Percentiles rank a stretch among this genome's conserved stretches.
These are phyloP conservation scores for Acacia confusa DNA, from an alignment of 306 rosid genomes.

Conservation along the genomic window DNA sequence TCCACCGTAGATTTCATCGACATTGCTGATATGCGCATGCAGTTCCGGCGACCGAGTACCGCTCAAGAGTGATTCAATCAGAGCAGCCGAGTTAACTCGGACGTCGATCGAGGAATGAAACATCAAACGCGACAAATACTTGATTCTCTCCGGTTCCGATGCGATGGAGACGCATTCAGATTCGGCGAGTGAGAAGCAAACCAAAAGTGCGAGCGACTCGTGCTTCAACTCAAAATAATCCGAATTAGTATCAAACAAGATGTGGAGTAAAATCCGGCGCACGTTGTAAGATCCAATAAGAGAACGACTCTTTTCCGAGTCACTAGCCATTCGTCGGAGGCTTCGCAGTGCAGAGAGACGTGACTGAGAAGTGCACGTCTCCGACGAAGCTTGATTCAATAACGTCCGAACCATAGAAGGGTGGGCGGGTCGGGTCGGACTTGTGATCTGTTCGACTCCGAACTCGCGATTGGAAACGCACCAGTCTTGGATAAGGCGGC, in stretches of 20 bases:
- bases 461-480: slow-evolving; percentile 77
- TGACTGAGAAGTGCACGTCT: slow-evolving; percentile 31
- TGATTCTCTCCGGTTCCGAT: slow-evolving; percentile 49
- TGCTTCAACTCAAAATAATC: slow-evolving; percentile 51
- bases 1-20: slow-evolving; percentile 73
- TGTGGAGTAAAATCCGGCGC: slow-evolving; percentile 34
- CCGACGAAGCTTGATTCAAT: slow-evolving; percentile 54
- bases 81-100: slow-evolving; percentile 71
- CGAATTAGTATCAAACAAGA: slow-evolving; percentile 34
- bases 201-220: slow-evolving; percentile 72
- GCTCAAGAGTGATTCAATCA: slow-evolving; percentile 60
- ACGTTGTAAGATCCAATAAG: slow-evolving; percentile 61
- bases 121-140: slow-evolving; percentile 45
- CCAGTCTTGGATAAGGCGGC: slow-evolving; percentile 90
- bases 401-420: slow-evolving; percentile 59
- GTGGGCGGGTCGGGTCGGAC: slow-evolving; percentile 90
- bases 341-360: slow-evolving; percentile 67
- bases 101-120: slow-evolving; percentile 55
- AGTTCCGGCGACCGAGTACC: slow-evolving; percentile 71
- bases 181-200: slow-evolving; percentile 58
- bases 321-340: slow-evolving; percentile 66
- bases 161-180: slow-evolving; percentile 55
- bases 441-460: slow-evolving; percentile 75
- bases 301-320: slow-evolving; percentile 73
- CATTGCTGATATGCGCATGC: slow-evolving; percentile 53